phyloP scores from a whole-genome alignment of 495 filamentous ascomycete species.

The Hamigera avellanea region DNA sequence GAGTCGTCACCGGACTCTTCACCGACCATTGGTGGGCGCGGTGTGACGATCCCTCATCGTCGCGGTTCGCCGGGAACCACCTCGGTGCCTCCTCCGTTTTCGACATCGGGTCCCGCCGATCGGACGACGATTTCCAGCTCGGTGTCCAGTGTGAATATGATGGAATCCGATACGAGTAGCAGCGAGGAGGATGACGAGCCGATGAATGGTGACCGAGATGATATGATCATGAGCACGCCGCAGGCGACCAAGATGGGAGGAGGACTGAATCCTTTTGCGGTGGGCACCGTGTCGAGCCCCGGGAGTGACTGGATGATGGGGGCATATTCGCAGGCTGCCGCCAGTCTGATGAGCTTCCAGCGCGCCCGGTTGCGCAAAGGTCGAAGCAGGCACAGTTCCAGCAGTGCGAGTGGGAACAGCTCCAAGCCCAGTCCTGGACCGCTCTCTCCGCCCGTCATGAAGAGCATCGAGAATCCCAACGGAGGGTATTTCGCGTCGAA shows the following conservation, averaged over 20 bases:
- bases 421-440: constrained; percentile 56
- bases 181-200: constrained; percentile 66
- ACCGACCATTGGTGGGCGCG: constrained; percentile 68
- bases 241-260: constrained; percentile 26
- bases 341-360: constrained; percentile 66
- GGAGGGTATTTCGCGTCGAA: constrained; percentile 35
- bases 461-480: constrained; percentile 43
- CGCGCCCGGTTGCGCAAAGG: constrained; percentile 44
- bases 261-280: constrained; percentile 36
- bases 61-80: constrained; percentile 38
- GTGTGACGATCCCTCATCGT: constrained; percentile 63
- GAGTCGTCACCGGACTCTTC: constrained; percentile 91
- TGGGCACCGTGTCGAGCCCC: constrained; percentile 32
- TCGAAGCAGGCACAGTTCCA: constrained; percentile 53
- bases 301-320: constrained; percentile 47
- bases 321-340: constrained; percentile 52
- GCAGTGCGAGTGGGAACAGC: constrained; percentile 58
- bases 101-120: constrained; percentile 41
- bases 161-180: constrained; percentile 64
- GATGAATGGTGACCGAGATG: constrained; percentile 73
- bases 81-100: constrained; percentile 24
- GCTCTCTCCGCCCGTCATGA: constrained; percentile 51
- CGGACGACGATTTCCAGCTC: constrained; percentile 70
- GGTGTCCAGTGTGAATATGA: constrained; percentile 70
- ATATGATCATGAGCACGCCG: constrained; percentile 58